Base-by-base conservation (phyloP, 1,284 basidiomycete genomes). In the Fomitopsis schrenkii region DNA sequence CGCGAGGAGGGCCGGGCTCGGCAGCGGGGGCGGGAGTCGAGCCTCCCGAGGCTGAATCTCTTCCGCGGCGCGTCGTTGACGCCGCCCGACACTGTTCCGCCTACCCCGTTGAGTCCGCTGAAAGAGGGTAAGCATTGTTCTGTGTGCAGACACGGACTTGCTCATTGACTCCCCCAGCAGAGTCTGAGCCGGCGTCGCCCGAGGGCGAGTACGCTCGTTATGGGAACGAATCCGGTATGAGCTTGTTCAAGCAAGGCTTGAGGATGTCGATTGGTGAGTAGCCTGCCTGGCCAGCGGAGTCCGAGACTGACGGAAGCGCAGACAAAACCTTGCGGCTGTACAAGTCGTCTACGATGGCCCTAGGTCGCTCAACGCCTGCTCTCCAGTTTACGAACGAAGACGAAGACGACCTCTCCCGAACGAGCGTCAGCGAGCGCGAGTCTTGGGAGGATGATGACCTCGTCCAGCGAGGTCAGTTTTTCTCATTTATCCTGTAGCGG, bases 261-360 rank as follows among this genome's bases (percentile, higher is more conserved):
- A 88, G 83, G 70, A 77, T 81, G 63, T 91, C 89, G 2, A 83
- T 92, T 63, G 88, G 90, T 90, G 66, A 44, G 79, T 69, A 17
- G 12, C 33, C 14, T 17, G 12, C 8, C 2, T n/a, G 17, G 28
- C 46, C 28, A 7, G 9, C 42, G 6, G 46, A 5, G 6, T 26
- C 5, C 7, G 36, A 41, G 35, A 46, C 36, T 61, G 48, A 42
- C 33, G 45, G n/a, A 36, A 15, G 9, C 46, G 35, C 65, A 87
- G 85, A 83, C 68, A 84, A 83, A 71, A 85, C 83, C 2, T 72
- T 85, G 59, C 79, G 79, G 54, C 72, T 85, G 55, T 86, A 81
- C 75, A 84, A 81, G 65, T 72, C 75, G 4, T 83, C 85, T 2
- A 83, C 86, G 2, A 67, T 64, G 40, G 67, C 69, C 9, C 65